These are phyloP conservation scores for Alternaria ethzedia DNA, from an alignment of 2,329 filamentous ascomycete species.

Conservation along the genomic window DNA sequence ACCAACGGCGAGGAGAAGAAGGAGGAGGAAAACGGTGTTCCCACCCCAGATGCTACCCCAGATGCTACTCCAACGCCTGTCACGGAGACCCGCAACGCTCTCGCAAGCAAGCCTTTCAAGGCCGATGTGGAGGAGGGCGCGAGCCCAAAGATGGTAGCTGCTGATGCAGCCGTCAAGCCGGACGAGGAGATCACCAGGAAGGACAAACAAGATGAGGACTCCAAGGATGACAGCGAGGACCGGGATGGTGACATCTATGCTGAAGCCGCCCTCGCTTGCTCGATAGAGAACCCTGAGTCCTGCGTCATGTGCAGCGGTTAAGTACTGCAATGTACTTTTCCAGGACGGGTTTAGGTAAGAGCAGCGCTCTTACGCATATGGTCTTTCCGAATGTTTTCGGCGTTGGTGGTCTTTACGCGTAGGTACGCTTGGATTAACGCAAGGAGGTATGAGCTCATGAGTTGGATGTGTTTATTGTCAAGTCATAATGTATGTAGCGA, in stretches of 20 bases:
- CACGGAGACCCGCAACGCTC: conserved; percentile 56
- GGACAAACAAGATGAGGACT: conserved; percentile 73
- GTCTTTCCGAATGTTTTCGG: conserved; percentile 12
- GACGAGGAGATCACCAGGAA: conserved; percentile 69
- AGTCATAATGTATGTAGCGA: conserved; percentile 17
- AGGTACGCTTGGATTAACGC: conserved; percentile 12
- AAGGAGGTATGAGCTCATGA: conserved; percentile 34
- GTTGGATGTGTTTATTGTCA: conserved; percentile 15
- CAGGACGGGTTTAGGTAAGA: background rate
- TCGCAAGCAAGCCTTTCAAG: conserved; percentile 72
- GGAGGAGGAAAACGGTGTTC: conserved; percentile 62
- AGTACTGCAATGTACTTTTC: conserved; percentile 8
- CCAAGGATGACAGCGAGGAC: conserved; percentile 71
- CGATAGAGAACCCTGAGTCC: conserved; percentile 94
- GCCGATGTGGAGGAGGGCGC: conserved; percentile 79
- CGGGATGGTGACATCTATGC: conserved; percentile 94
- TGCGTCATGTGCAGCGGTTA: conserved; percentile 98
- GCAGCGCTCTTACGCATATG: conserved; percentile 13
- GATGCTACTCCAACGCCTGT: conserved; percentile 62
- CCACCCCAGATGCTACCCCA: conserved; percentile 68
- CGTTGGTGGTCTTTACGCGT: conserved; percentile 18
- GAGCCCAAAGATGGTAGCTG: conserved; percentile 77
- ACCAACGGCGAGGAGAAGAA: conserved; percentile 43
- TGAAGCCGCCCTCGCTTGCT: conserved; percentile 88
- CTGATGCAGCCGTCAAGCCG: conserved; percentile 67